phyloP scores from a whole-genome alignment of 768 basidiomycete species.

The Boletus patriciae region DNA sequence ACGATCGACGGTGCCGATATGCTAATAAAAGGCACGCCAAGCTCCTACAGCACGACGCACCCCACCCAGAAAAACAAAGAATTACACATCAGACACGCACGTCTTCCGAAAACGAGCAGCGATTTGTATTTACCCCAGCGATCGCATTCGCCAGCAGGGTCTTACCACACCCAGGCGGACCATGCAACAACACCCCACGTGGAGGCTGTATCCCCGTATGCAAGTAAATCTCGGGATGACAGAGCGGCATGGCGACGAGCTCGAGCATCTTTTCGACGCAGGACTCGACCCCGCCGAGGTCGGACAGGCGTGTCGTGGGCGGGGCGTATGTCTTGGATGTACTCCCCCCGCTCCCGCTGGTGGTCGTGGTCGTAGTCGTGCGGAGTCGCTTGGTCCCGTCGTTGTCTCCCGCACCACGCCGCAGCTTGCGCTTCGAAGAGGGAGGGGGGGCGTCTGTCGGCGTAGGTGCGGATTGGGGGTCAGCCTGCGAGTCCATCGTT shows the following conservation, averaged over 20 bases:
- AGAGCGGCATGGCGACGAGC: constrained; percentile 92
- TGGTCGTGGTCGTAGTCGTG: constrained; percentile 34
- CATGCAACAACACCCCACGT: constrained; percentile 88
- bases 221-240: constrained; percentile 93
- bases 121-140: constrained; percentile 70
- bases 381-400: constrained; percentile 56
- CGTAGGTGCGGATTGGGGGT: neutral
- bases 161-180: constrained; percentile 97
- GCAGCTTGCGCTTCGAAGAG: constrained; percentile 61
- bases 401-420: constrained; percentile 45
- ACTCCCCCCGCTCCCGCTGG: constrained; percentile 21
- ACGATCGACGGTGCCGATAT: constrained; percentile 96
- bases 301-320: constrained; percentile 72
- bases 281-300: constrained; percentile 82
- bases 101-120: neutral
- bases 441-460: constrained; percentile 19
- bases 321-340: constrained; percentile 51
- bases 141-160: constrained; percentile 93
- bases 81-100: neutral
- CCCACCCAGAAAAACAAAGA: neutral
- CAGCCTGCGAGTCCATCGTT: constrained; percentile 1
- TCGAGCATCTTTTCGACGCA: constrained; percentile 94
- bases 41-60: constrained; percentile 55
- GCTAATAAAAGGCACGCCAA: constrained; percentile 88
- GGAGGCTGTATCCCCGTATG: constrained; percentile 93